Conservation (phyloP, 495 filamentous ascomycete species). For the Aspergillus heteromorphus region DNA sequence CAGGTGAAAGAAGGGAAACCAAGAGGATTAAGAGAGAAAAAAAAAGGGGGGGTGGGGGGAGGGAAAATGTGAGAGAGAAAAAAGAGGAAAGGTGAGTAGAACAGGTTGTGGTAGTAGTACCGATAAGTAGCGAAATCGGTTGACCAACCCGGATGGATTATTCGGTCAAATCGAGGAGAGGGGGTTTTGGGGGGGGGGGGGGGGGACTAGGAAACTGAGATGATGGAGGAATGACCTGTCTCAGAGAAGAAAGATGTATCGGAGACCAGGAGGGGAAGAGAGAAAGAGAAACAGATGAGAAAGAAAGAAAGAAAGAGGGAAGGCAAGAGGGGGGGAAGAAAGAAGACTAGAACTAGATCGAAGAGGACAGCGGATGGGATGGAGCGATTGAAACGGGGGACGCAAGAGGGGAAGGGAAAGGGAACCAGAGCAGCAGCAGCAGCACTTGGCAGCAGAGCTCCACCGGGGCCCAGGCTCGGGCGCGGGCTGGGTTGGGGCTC, state of each 20-base stretch:
- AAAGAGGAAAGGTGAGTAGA: neutral
- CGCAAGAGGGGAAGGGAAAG: neutral
- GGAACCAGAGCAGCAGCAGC: neutral
- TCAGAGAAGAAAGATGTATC: neutral
- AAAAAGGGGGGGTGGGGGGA: neutral
- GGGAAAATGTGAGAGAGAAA: conserved; percentile 1
- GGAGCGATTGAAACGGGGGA: neutral
- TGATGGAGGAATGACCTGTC: neutral
- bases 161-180: no score
- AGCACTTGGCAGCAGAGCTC: conserved; percentile 3
- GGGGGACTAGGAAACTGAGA: no score
- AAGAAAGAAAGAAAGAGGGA: neutral
- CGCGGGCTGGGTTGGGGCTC: neutral
- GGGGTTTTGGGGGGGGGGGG: no score
- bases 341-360: neutral
- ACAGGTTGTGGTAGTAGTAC: neutral
- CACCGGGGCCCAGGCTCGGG: neutral
- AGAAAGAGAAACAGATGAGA: neutral
- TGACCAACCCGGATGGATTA: no score
- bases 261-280: neutral
- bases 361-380: neutral
- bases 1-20: neutral
- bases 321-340: conserved; percentile 1
- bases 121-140: neutral
- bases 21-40: neutral